Conservation (phyloP, 2,329 filamentous ascomycete genomes). For the Cucurbitaria berberidis region DNA sequence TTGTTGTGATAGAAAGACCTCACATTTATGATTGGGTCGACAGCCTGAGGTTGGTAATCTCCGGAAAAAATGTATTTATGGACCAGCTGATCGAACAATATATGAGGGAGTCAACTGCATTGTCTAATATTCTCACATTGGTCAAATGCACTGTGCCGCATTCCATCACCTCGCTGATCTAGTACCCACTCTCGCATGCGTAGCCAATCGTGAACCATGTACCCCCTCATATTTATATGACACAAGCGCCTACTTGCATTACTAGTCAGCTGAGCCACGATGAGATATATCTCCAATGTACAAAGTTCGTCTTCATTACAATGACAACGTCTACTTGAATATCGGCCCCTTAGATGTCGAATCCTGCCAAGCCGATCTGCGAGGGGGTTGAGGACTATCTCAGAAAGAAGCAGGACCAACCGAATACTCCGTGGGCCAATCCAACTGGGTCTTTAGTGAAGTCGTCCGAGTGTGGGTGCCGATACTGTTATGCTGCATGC, state of each 20-base stretch:
- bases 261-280: background rate
- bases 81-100: no score
- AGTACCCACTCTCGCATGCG: conserved; percentile 1
- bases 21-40: no score
- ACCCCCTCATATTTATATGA: background rate
- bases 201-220: conserved; percentile 7
- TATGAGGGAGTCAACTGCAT: no score
- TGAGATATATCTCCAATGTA: no score
- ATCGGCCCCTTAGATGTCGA: no score
- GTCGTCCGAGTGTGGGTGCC: background rate
- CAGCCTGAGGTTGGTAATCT: no score
- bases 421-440: background rate
- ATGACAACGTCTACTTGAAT: no score
- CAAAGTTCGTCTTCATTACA: no score
- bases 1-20: no score
- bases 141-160: background rate
- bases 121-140: background rate
- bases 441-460: background rate
- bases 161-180: background rate
- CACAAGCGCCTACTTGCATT: background rate
- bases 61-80: no score
- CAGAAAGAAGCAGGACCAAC: background rate
- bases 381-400: background rate
- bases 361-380: background rate
- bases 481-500: background rate